Percentiles rank a stretch among this genome's conserved stretches.
Conservation (phyloP, 2,329 filamentous ascomycete genomes). For the Exserohilum rostratum region DNA sequence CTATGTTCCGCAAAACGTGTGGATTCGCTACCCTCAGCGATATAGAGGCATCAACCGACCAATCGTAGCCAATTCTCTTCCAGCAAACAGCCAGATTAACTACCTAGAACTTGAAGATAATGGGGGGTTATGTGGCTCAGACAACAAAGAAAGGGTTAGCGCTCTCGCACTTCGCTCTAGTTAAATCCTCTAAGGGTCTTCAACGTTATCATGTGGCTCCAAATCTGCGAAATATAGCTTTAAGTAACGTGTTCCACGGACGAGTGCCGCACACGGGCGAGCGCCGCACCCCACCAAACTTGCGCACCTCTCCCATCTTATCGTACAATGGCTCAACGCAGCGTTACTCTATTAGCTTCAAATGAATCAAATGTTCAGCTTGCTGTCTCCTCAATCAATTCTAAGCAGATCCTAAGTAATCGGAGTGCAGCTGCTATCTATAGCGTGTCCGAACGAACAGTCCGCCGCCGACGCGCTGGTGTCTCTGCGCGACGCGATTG, state of each 20-base stretch:
- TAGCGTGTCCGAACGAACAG: not conserved
- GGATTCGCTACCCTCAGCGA: conserved; percentile 2
- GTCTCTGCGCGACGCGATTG: too few species aligned
- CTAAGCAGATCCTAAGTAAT: not conserved
- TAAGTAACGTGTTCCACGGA: too few species aligned
- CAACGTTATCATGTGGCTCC: too few species aligned
- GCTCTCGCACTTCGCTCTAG: not conserved
- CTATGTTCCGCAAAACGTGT: conserved; percentile 8
- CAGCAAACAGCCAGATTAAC: not conserved
- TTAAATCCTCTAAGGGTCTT: too few species aligned
- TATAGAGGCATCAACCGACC: not conserved
- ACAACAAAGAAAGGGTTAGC: not conserved
- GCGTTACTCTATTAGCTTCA: too few species aligned
- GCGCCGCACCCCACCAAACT: too few species aligned
- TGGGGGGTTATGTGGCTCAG: not conserved
- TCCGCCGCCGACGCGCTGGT: not conserved
- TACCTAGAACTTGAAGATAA: not conserved
- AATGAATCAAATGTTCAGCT: too few species aligned
- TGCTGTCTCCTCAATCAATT: too few species aligned
- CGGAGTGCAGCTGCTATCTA: not conserved
- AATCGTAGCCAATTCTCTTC: not conserved
- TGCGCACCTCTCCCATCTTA: too few species aligned
- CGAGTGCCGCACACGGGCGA: too few species aligned
- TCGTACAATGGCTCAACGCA: too few species aligned
- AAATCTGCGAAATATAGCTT: too few species aligned